Evolutionary conservation across 331 rosid species (phyloP), one percentile per base, ranked within the genome.

Genomic region (Acacia concinna): DNA sequence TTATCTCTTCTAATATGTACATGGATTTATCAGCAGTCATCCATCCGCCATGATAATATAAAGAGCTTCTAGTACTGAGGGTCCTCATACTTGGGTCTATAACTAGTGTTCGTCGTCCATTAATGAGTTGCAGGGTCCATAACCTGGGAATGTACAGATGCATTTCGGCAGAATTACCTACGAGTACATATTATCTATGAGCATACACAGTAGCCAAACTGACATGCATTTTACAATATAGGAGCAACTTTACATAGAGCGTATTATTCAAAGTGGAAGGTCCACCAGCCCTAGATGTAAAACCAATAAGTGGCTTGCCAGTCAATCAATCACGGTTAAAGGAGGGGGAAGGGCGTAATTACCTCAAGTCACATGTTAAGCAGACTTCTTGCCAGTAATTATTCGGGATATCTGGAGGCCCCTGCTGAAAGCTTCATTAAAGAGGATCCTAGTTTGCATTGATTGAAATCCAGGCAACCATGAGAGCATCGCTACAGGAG

Each of bases 381-480:
- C 87, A 71, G 81, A 79, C 87, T 92, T 94, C 89, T 94, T 94
- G 87, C 98, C 97, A 59, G 87, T 67, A 57, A 94, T 83, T 81
- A 94, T 87, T 75, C 93, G 94, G 68, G 97, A 94, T 83, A 94
- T 94, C 87, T 92, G 97, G 56, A 94, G 98, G 77, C 98, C 98
- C 86, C 98, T 84, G 86, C 98, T 94, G 86, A 94, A 94, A 40
- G 93, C 98, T 82, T 94, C 97, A 82, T 94, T 94, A 54, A 94
- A 94, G 65, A 94, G 87, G 84, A 94, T 89, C 85, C 98, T 90
- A 66, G 98, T 94, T 82, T 94, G 98, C 98, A 94, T 94, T 21
- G 97, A 78, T 77, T 94, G 98, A 74, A 94, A 94, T 77, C 97
- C 98, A 54, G 98, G 98, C 81, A 94, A 74, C 98, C 98, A 94